A percentile compares a stretch with the other conserved stretches of the same genome.
Conservation (phyloP, 805 yeast species). For the Tetrapisispora namnaoensis region DNA sequence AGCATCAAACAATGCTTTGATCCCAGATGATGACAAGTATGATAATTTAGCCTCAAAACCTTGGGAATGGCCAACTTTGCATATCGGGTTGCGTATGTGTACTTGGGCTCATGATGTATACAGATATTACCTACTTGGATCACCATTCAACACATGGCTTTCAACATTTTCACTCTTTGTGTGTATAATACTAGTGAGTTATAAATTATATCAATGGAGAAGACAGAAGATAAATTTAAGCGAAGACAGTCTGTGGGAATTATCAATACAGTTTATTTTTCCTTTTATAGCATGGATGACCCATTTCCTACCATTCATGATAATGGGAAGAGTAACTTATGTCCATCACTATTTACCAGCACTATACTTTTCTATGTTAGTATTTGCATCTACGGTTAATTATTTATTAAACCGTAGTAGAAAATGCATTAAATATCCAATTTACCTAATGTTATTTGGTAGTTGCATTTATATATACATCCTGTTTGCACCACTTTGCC, state of each 20-base stretch:
- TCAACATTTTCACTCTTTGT: slow-evolving; percentile 51
- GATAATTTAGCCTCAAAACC: slow-evolving; percentile 64
- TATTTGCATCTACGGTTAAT: slow-evolving; percentile 33
- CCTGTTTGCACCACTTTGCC: slow-evolving; percentile 56
- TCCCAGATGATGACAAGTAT: slow-evolving; percentile 67
- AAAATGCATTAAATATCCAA: slow-evolving; percentile 18
- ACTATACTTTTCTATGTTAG: slow-evolving; percentile 81
- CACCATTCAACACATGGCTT: slow-evolving; percentile 72
- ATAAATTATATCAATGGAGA: slow-evolving; percentile 48
- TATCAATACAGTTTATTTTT: slow-evolving; percentile 58
- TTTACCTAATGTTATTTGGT: slow-evolving; percentile 39
- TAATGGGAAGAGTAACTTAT: slow-evolving; percentile 95
- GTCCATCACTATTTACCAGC: slow-evolving; percentile 97
- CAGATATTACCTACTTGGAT: slow-evolving; percentile 62
- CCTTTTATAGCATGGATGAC: slow-evolving; percentile 88
- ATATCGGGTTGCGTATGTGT: slow-evolving; percentile 67
- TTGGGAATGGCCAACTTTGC: slow-evolving; percentile 86
- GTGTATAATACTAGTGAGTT: slow-evolving; percentile 35
- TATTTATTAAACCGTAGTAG: slow-evolving; percentile 15
- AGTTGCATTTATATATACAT: slow-evolving; percentile 47
- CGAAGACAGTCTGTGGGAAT: slow-evolving; percentile 32
- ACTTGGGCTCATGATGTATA: slow-evolving; percentile 52
- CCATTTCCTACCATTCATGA: slow-evolving; percentile 78
- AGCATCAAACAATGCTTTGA: slow-evolving; percentile 74
- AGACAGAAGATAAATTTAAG: slow-evolving; percentile 50